Evolutionary conservation across 331 rosid genomes (phyloP), one percentile per base, ranked within the genome.

Genomic region (Stylosanthes scabra): DNA sequence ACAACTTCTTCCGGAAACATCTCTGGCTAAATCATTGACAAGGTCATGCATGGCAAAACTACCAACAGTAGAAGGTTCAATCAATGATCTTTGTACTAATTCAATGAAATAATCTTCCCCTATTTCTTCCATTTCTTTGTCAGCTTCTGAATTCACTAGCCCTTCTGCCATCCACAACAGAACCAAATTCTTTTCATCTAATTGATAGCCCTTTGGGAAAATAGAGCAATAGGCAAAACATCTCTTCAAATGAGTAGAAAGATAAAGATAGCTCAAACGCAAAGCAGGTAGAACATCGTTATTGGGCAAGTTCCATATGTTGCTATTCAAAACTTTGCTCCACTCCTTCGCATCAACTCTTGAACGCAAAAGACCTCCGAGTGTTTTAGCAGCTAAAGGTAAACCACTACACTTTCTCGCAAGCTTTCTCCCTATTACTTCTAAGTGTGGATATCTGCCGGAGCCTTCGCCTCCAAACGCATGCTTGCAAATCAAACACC

Each of bases 191-290:
- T 67, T 37, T 37, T 6, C 49, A 9, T 67, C 29, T 3, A 67
- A 34, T 49, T 10, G 2, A 52, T 28, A 47, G 1, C 15, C 59
- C 8, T 49, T 67, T 7, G 60, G 47, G 29, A 50, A 67, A 25
- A 67, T 3, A 8, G 60, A 49, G 15, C 72, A 44, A 44, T 44
- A 44, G 49, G 49, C 12, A 44, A 44, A 44, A 44, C 49, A 44
- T 44, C 49, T 39, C 6, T 79, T 79, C 3, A 72, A 59, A 10
- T 57, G 45, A 4, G 78, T 13, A 3, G 82, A 63, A 37, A 78
- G 73, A 66, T 58, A 78, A 47, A 78, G 73, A 66, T 58, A 78
- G 37, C 82, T 78, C 50, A 71, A 3, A 2, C 11, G 54, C 4
- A 78, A 49, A 12, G 78, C 82, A 0, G 78, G 78, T 0, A 49